A percentile compares a stretch with the other conserved stretches of the same genome.
Conservation (phyloP, 176 grass and related monocot species). For the Secale cereale region DNA sequence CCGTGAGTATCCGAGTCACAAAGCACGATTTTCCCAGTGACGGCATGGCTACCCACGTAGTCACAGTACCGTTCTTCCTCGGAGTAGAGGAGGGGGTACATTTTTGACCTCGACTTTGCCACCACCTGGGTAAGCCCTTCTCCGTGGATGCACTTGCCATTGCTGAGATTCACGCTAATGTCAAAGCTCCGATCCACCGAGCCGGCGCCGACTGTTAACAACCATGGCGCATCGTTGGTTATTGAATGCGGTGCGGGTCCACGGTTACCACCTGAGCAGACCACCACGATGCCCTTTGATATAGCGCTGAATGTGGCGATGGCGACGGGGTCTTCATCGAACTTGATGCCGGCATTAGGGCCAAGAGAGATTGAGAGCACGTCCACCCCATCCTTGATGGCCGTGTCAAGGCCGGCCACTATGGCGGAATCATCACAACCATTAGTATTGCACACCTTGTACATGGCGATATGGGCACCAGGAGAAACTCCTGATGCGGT, state of each 20-base stretch:
- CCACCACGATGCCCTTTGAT: no score
- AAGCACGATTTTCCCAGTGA: not conserved
- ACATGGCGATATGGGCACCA: no score
- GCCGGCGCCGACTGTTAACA: not conserved
- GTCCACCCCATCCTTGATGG: not conserved
- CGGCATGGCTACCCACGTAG: not conserved
- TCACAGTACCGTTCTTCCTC: not conserved
- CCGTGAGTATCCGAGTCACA: not conserved
- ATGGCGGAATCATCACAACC: not conserved
- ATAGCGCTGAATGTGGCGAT: no score
- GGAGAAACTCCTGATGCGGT: not conserved
- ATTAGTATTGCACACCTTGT: no score
- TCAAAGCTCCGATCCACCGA: not conserved
- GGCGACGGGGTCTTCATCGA: no score
- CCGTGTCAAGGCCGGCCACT: not conserved
- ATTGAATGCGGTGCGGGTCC: not conserved
- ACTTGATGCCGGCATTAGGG: not conserved
- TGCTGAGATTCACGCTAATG: not conserved
- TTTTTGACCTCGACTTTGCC: not conserved
- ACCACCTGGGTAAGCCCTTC: not conserved
- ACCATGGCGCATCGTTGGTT: not conserved
- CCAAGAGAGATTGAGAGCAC: not conserved
- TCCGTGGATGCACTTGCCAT: not conserved
- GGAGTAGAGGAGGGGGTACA: not conserved
- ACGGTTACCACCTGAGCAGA: no score